phyloP scores from a whole-genome alignment of 148 eudicot genomes.

The Camellia lanceoleosa region DNA sequence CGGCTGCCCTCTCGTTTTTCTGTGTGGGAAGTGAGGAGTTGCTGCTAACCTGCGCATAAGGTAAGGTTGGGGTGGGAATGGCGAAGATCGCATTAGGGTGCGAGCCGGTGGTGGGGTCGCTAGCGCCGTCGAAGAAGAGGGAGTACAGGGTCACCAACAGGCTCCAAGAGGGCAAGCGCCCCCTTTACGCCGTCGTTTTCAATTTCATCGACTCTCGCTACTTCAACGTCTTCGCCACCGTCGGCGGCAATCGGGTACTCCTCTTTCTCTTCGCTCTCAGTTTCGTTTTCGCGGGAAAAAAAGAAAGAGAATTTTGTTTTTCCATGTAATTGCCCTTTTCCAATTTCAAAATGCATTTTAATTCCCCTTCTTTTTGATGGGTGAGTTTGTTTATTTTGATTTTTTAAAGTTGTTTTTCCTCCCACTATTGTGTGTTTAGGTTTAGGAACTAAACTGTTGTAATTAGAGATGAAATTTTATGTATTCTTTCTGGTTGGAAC shows the following conservation, averaged over 20 bases:
- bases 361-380: too few relatives aligned
- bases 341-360: too few relatives aligned
- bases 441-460: too few relatives aligned
- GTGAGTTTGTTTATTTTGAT: too few relatives aligned
- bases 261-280: background rate
- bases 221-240: conserved; percentile 89
- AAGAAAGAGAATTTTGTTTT: background rate
- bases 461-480: too few relatives aligned
- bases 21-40: background rate
- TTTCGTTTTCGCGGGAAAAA: background rate
- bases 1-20: too few relatives aligned
- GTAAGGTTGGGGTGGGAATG: conserved; percentile 23
- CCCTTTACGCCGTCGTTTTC: conserved; percentile 88
- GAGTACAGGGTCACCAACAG: conserved; percentile 90
- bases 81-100: conserved; percentile 57
- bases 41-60: background rate
- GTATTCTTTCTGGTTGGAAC: too few relatives aligned
- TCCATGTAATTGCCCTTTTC: too few relatives aligned
- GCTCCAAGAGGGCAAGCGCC: conserved; percentile 95
- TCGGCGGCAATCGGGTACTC: conserved; percentile 78
- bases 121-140: conserved; percentile 68
- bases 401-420: too few relatives aligned
- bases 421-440: too few relatives aligned
- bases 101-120: conserved; percentile 83
- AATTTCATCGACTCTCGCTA: conserved; percentile 88